phyloP scores from a whole-genome alignment of 108 stramenopile genomes.

The Nitzschia sp. region DNA sequence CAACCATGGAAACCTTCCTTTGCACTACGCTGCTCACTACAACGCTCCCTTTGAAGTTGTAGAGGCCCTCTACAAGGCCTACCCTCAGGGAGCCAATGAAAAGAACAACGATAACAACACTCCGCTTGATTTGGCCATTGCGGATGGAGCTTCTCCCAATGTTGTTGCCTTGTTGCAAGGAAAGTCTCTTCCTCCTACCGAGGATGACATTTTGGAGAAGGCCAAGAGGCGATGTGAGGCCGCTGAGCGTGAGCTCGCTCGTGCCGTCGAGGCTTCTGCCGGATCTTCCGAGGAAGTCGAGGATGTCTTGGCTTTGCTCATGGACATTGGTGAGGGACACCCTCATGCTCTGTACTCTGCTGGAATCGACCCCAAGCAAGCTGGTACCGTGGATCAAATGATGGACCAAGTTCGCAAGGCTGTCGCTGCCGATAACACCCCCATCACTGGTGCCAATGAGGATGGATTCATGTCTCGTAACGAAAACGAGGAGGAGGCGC shows the following conservation, averaged over 20 bases:
- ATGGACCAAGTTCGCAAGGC: constrained; percentile 82
- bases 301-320: constrained; percentile 60
- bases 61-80: constrained; percentile 79
- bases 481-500: constrained; percentile 68
- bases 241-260: constrained; percentile 76
- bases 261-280: constrained; percentile 55
- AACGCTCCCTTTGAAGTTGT: constrained; percentile 84
- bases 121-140: constrained; percentile 81
- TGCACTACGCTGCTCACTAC: constrained; percentile 87
- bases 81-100: constrained; percentile 77
- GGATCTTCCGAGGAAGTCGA: constrained; percentile 74
- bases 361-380: constrained; percentile 71
- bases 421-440: constrained; percentile 66
- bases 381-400: constrained; percentile 60
- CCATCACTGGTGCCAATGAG: constrained; percentile 28
- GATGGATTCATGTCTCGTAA: constrained; percentile 25
- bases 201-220: constrained; percentile 70
- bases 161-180: constrained; percentile 83
- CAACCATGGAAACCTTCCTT: constrained; percentile 81
- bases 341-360: constrained; percentile 82
- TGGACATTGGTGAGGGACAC: constrained; percentile 74
- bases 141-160: constrained; percentile 78
- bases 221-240: constrained; percentile 73
- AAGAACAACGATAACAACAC: constrained; percentile 89
- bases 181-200: constrained; percentile 73